These are phyloP conservation scores for Fusarium succisae DNA, from an alignment of 2,329 filamentous ascomycete species.

Conservation along the genomic window DNA sequence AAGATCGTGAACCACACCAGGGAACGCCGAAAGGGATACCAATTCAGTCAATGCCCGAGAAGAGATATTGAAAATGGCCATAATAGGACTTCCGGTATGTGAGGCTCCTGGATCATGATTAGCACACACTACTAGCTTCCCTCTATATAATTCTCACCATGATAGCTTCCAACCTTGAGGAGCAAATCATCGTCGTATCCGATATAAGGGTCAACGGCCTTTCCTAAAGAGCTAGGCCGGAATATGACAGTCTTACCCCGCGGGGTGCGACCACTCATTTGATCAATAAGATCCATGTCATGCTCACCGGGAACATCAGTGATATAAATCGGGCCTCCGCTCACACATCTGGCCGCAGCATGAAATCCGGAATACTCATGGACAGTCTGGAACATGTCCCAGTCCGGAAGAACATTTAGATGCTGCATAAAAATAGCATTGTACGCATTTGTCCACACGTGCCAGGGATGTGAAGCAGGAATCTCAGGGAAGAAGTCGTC, in stretches of 20 bases:
- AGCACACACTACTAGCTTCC: background rate
- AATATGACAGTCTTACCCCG: conserved; percentile 82
- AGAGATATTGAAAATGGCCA: conserved; percentile 87
- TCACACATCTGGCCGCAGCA: conserved; percentile 87
- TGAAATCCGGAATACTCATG: conserved; percentile 82
- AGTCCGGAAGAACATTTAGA: conserved; percentile 87
- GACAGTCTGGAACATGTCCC: conserved; percentile 75
- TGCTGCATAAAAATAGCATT: conserved; percentile 85
- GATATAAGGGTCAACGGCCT: conserved; percentile 77
- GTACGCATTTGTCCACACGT: conserved; percentile 93
- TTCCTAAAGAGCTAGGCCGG: conserved; percentile 78
- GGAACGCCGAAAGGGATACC: conserved; percentile 75
- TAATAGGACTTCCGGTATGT: conserved; percentile 75
- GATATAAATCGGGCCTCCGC: conserved; percentile 92
- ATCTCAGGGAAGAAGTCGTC: conserved; percentile 92
- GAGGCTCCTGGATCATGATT: conserved; percentile 51
- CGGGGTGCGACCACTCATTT: conserved; percentile 81
- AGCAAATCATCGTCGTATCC: conserved; percentile 77
- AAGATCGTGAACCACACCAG: conserved; percentile 67
- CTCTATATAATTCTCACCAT: conserved; percentile 59
- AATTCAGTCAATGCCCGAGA: conserved; percentile 71
- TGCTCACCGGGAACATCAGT: conserved; percentile 89
- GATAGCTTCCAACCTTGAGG: conserved; percentile 82
- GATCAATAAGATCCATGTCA: conserved; percentile 75
- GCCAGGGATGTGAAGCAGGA: conserved; percentile 86